phyloP scores from a whole-genome alignment of 1,284 basidiomycete genomes.

The Irpex rosettiformis region DNA sequence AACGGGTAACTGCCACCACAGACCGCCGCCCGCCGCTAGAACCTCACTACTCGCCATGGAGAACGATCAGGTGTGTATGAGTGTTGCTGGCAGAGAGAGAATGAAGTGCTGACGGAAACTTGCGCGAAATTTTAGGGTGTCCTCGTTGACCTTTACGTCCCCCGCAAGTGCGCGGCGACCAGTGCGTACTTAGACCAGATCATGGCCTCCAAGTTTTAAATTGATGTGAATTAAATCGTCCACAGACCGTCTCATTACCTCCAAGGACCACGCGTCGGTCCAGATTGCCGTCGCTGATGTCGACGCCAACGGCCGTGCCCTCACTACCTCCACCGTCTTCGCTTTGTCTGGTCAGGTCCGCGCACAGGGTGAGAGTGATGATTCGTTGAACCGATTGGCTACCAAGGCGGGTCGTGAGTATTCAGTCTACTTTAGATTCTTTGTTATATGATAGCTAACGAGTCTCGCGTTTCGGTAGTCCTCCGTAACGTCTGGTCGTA shows the following conservation, averaged over 20 bases:
- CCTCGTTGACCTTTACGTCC: conserved; percentile 99
- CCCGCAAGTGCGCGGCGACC: conserved; percentile 97
- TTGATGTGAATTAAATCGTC: not conserved
- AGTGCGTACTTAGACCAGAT: conserved; percentile 53
- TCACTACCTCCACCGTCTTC: conserved; percentile 87
- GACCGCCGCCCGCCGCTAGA: conserved; percentile 20
- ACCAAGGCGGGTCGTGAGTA: conserved; percentile 93
- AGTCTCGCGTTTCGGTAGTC: conserved; percentile 37
- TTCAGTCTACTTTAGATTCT: conserved; percentile 7
- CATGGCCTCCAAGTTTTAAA: not conserved
- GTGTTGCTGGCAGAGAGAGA: not conserved
- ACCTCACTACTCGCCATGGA: conserved; percentile 51
- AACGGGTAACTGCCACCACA: conserved; percentile 24
- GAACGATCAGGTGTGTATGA: conserved; percentile 66
- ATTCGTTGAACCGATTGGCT: conserved; percentile 94
- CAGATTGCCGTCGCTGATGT: conserved; percentile 96
- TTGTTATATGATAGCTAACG: conserved; percentile 3
- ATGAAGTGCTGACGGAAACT: conserved; percentile 14
- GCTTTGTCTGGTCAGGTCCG: conserved; percentile 94
- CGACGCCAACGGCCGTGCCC: conserved; percentile 88
- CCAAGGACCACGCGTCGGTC: conserved; percentile 98
- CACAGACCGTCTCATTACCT: conserved; percentile 90
- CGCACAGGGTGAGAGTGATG: conserved; percentile 94
- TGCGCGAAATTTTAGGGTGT: conserved; percentile 64
- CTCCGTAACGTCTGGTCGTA: conserved; percentile 76